Evolutionary conservation across 176 grass and related monocot species (phyloP), one percentile per base, ranked within the genome.

Genomic region (Alloteropsis semialata): DNA sequence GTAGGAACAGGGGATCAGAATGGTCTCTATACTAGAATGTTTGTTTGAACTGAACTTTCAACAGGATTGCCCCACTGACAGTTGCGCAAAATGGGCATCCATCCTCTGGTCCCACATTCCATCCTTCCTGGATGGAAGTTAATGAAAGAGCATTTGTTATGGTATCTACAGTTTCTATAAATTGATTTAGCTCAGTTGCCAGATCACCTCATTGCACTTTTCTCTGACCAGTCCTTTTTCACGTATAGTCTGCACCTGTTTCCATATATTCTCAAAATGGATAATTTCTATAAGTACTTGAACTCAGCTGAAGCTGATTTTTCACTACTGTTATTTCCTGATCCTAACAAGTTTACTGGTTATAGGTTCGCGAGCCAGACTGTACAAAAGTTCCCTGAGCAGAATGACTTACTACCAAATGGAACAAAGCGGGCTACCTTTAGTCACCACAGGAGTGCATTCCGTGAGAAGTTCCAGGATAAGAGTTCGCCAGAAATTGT

Each of bases 401-500:
- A 63, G 21, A 63, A 37, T 57, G 72, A 91, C 79, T 64, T 86
- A 14, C 61, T 76, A 62, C 51, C 75, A 74, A 85, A 81, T 69
- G 59, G 36, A 76, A 65, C 66, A 85, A 85, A 62, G 64, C 63
- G 53, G 64, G 19, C 41, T 29, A 76, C 62, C 42, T 85, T 83
- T 87, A 82, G 83, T 46, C 69, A 85, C 36, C 78, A 84, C 45
- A 84, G 48, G 42, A 95, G 71, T 51, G 73, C 51, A 39, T 84
- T 85, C 43, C 76, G 22, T 32, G 90, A 88, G 24, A 84, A 87
- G 66, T 86, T 91, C 46, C 84, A 88, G 43, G 86, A 91, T 44
- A 89, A 71, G 87, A 86, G 78, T 83, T 90, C 88, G 65, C 32
- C 77, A 79, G 91, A 89, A 69, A 81, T 67, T 28, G 59, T n/a